Evolutionary conservation across 2,329 filamentous ascomycete genomes (phyloP), one percentile per base, ranked within the genome.

Genomic region (Stachybotrys echinatus): DNA sequence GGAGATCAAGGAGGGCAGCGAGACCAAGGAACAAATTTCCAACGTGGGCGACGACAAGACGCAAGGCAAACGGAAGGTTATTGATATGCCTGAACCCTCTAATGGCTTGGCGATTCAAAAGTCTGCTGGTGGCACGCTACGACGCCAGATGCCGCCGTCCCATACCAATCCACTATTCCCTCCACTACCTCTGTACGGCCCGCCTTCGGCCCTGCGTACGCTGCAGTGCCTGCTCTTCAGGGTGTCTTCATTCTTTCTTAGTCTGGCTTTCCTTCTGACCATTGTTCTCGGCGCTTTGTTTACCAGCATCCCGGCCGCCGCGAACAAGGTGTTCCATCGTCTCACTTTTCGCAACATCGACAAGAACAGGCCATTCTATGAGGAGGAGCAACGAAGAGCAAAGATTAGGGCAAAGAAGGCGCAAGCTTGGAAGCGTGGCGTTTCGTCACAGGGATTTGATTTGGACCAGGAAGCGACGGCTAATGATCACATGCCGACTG

Each of bases 161-260:
- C 79, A 82, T 55, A 92, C 88, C 2, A 85, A 92, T 57, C 87
- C 89, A 3, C 72, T 95, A 5, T 96, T 96, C 56, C 91, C 91
- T 6, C 88, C 89, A 2, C 68, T 96, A 8, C 91, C 91, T 0
- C 73, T 89, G 1, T 96, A 95, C 59, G 88, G 88, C 0, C 86
- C 89, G 1, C 84, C 90, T 0, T 85, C 87, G 1, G 47, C 80
- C 1, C 51, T 85, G n/a, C 77, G 84, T 45, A 75, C 81, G 27
- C 27, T 90, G 1, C 85, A 92, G 56, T 88, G 82, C 61, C 66
- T 76, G 23, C 70, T 77, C 17, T 87, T 94, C 52, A 79, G 85
- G 10, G 55, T 80, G 2, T 79, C 84, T 0, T 90, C 90, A 0
- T 87, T 88, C 51, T 77, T 91, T 37, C 73, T 96, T 1, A 95